These are phyloP conservation scores for Ogataea nonfermentans DNA, from an alignment of 805 yeast genomes.

Conservation along the genomic window DNA sequence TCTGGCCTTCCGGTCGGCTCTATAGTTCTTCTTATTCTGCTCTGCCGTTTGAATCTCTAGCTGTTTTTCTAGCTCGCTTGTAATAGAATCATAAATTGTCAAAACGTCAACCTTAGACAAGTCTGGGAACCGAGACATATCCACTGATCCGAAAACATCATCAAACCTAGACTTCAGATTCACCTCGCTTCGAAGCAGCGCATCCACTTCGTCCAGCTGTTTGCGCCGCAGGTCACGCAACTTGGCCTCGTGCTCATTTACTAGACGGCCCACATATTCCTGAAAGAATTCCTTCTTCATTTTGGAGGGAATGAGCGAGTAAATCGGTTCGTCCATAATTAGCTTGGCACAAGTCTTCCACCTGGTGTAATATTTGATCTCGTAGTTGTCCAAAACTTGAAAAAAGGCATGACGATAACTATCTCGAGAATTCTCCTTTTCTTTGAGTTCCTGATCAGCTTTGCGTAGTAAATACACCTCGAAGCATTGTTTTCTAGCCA, in stretches of 20 bases:
- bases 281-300: constrained; percentile 55
- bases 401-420: constrained; percentile 55
- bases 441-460: constrained; percentile 48
- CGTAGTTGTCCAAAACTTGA: constrained; percentile 42
- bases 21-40: constrained; percentile 43
- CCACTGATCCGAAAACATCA: constrained; percentile 10
- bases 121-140: constrained; percentile 13
- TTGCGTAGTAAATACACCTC: constrained; percentile 60
- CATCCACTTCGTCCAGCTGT: constrained; percentile 53
- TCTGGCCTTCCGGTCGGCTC: constrained; percentile 65
- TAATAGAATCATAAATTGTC: constrained; percentile 41
- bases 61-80: constrained; percentile 31
- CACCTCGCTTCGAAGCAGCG: constrained; percentile 39
- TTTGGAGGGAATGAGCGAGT: constrained; percentile 55
- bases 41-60: constrained; percentile 30
- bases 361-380: constrained; percentile 53
- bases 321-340: constrained; percentile 64
- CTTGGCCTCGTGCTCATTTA: constrained; percentile 31
- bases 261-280: constrained; percentile 45
- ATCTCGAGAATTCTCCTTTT: constrained; percentile 51
- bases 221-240: constrained; percentile 36
- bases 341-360: constrained; percentile 60
- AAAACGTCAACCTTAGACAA: constrained; percentile 62
- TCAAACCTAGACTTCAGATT: constrained; percentile 23
- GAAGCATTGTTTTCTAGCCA: constrained; percentile 56